Evolutionary conservation across 1,139 yeast genomes (phyloP).

Genomic region (Saccharomyces hybrid): DNA sequence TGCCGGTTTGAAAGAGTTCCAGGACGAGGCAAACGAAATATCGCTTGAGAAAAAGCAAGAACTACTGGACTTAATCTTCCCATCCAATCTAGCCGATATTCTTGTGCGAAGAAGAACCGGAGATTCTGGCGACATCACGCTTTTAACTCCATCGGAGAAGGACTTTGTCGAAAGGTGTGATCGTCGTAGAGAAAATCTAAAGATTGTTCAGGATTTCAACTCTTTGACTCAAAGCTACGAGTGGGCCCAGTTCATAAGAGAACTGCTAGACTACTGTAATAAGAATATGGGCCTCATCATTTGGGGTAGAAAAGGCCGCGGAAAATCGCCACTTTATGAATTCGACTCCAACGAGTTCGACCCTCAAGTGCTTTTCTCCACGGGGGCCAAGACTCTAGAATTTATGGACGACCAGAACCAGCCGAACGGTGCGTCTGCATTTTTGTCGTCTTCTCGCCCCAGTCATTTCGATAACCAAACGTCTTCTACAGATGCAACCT

Average conservation of each 20-base stretch:
- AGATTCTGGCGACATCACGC: constrained; percentile 10
- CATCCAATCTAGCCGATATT: constrained; percentile 53
- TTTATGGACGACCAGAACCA: not conserved
- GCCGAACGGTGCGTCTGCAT: not conserved
- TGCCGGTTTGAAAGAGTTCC: constrained; percentile 74
- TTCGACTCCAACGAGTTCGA: constrained; percentile 22
- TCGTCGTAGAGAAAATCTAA: constrained; percentile 56
- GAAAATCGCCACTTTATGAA: constrained; percentile 19
- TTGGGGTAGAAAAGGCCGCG: constrained; percentile 58
- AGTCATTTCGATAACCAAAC: not conserved
- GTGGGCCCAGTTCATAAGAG: constrained; percentile 68
- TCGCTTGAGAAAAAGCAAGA: constrained; percentile 45
- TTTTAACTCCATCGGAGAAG: constrained; percentile 28
- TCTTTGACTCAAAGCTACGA: constrained; percentile 55
- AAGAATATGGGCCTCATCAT: constrained; percentile 65
- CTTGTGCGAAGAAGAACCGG: constrained; percentile 45
- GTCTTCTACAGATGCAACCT: not conserved
- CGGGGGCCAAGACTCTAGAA: constrained; percentile 11
- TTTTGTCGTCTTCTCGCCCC: not conserved
- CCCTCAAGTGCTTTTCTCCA: constrained; percentile 19
- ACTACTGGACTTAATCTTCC: constrained; percentile 70
- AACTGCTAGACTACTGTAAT: constrained; percentile 67
- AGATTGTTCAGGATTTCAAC: constrained; percentile 42
- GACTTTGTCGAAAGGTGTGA: constrained; percentile 45
- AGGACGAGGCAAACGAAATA: constrained; percentile 32